Conservation (phyloP, 1,284 basidiomycete species). For the Neonothopanus nambi region DNA sequence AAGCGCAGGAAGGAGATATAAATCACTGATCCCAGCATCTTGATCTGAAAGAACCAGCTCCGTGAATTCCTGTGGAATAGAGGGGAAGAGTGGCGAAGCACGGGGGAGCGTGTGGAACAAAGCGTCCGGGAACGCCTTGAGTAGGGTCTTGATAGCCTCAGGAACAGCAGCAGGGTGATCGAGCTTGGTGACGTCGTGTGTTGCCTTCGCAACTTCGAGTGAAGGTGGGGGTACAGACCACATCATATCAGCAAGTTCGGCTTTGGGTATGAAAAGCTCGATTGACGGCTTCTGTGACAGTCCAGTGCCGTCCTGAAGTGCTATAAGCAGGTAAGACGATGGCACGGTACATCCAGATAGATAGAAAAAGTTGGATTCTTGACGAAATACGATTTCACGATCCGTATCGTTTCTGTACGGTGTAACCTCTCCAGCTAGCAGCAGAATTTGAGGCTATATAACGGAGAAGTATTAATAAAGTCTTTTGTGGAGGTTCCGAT, state of each 20-base stretch:
- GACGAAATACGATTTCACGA: slow-evolving; percentile 75
- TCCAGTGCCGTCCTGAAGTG: slow-evolving; percentile 52
- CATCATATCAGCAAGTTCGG: slow-evolving; percentile 73
- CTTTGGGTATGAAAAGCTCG: slow-evolving; percentile 76
- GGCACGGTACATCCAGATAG: slow-evolving; percentile 80
- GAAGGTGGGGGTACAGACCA: slow-evolving; percentile 87
- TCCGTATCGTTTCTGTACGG: slow-evolving; percentile 86
- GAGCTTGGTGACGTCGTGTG: slow-evolving; percentile 61
- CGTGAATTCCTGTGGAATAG: slow-evolving; percentile 42
- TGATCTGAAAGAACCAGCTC: slow-evolving; percentile 37
- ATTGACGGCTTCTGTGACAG: slow-evolving; percentile 48
- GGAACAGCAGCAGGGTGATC: slow-evolving; percentile 51
- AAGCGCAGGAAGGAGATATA: slow-evolving; percentile 72
- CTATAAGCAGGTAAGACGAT: slow-evolving; percentile 65
- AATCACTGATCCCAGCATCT: slow-evolving; percentile 44
- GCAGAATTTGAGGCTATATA: slow-evolving; percentile 57
- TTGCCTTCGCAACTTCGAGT: slow-evolving; percentile 51
- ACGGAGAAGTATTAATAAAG: neutral
- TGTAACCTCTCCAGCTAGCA: slow-evolving; percentile 61
- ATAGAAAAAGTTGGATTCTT: slow-evolving; percentile 89
- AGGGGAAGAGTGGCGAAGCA: slow-evolving; percentile 56
- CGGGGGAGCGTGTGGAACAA: slow-evolving; percentile 66
- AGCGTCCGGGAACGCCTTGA: slow-evolving; percentile 59
- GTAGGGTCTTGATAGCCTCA: slow-evolving; percentile 49
- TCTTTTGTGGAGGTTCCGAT: too few species aligned